Evolutionary conservation across 192 early-diverging fungal species (phyloP).

Genomic region (Lobosporangium transversale): DNA sequence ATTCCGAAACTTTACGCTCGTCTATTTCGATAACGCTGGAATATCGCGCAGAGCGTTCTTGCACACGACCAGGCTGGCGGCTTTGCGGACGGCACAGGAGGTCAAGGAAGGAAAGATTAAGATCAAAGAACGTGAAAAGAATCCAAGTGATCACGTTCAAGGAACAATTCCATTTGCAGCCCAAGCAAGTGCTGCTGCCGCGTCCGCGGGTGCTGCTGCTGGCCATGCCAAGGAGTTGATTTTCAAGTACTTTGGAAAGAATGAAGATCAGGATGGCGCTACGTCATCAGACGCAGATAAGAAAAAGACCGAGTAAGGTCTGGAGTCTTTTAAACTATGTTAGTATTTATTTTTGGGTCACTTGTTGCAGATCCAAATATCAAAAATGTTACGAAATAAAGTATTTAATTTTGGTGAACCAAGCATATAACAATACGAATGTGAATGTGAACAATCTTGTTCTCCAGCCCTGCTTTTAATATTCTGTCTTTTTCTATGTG

Average conservation of each 20-base stretch:
- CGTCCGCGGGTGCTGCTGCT: slow-evolving; percentile 12
- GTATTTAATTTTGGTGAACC: too few species aligned
- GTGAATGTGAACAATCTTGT: too few species aligned
- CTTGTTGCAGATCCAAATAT: too few species aligned
- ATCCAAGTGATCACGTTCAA: neutral
- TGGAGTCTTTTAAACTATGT: too few species aligned
- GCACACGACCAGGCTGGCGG: slow-evolving; percentile 34
- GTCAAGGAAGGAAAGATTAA: slow-evolving; percentile 47
- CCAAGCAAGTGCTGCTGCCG: slow-evolving; percentile 13
- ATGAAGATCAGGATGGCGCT: neutral
- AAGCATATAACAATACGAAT: too few species aligned
- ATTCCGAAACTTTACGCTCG: slow-evolving; percentile 34
- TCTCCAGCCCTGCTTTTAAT: too few species aligned
- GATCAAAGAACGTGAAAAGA: slow-evolving; percentile 39
- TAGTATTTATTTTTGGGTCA: too few species aligned
- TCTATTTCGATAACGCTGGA: slow-evolving; percentile 42
- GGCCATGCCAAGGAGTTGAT: slow-evolving; percentile 22
- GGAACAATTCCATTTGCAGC: slow-evolving; percentile 5
- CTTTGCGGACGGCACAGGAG: slow-evolving; percentile 47
- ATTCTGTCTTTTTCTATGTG: too few species aligned
- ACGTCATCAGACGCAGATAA: slow-evolving; percentile 5
- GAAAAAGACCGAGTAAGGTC: slow-evolving; percentile 1
- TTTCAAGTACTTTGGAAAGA: slow-evolving; percentile 38
- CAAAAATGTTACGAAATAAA: too few species aligned
- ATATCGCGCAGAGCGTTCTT: slow-evolving; percentile 43